A percentile compares a stretch with the other conserved stretches of the same genome.
These are phyloP conservation scores for Trametes meyenii DNA, from an alignment of 768 basidiomycete genomes.

Conservation along the genomic window DNA sequence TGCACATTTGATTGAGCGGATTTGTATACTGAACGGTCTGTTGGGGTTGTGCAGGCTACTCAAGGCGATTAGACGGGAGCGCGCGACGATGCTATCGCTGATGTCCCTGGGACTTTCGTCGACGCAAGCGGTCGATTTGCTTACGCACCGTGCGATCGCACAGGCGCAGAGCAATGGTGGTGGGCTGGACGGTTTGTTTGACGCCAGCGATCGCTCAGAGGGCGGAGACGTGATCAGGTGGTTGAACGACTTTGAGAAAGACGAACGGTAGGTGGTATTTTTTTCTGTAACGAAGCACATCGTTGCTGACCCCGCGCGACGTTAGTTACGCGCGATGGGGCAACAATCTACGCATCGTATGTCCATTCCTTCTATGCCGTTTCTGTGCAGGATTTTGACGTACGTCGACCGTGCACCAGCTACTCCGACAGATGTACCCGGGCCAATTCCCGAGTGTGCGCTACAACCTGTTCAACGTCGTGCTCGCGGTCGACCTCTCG, in stretches of 20 bases:
- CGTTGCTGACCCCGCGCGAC: background rate
- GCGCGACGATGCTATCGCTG: conserved; percentile 59
- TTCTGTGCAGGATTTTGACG: conserved; percentile 1
- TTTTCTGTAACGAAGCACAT: background rate
- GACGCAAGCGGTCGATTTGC: conserved; percentile 67
- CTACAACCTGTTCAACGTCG: conserved; percentile 81
- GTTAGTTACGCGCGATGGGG: conserved; percentile 29
- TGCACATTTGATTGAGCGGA: background rate
- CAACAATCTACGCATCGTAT: conserved; percentile 20
- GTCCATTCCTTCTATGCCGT: background rate
- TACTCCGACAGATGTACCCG: conserved; percentile 78
- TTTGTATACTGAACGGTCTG: background rate
- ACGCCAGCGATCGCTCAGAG: conserved; percentile 86
- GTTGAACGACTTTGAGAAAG: conserved; percentile 92
- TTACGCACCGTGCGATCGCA: conserved; percentile 66
- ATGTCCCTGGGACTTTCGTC: conserved; percentile 63
- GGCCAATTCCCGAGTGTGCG: conserved; percentile 77
- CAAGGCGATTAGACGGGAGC: conserved; percentile 73
- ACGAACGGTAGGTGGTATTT: conserved; percentile 54
- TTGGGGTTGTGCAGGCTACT: conserved; percentile 50
- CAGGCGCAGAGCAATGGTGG: conserved; percentile 50
- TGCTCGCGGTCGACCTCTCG: conserved; percentile 83
- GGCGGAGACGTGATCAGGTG: conserved; percentile 75
- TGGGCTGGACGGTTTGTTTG: conserved; percentile 76
- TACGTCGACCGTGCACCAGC: conserved; percentile 39